These are phyloP conservation scores for Hyphopichia buzzinii DNA, from an alignment of 1,139 yeast species.

Conservation along the genomic window DNA sequence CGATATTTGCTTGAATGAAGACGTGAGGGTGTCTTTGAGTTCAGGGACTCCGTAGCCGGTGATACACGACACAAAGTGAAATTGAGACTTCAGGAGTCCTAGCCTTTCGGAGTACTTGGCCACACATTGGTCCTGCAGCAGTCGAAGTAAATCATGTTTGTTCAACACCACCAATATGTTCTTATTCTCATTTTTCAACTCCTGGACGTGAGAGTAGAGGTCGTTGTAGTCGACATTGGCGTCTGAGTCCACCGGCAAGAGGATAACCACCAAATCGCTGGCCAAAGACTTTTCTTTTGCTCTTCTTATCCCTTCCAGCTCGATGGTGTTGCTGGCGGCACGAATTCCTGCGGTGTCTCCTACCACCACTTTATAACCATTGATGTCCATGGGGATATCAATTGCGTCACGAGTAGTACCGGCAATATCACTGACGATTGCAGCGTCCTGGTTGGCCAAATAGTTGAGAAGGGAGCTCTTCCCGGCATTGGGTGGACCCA, in stretches of 20 bases:
- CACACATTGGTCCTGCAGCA: slow-evolving; percentile 16
- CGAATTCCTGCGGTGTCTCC: slow-evolving; percentile 96
- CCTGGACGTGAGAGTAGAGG: slow-evolving; percentile 34
- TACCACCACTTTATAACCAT: slow-evolving; percentile 78
- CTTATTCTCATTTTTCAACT: slow-evolving; percentile 22
- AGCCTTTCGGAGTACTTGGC: slow-evolving; percentile 19
- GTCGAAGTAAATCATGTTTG: slow-evolving; percentile 55
- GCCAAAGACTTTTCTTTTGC: slow-evolving; percentile 58
- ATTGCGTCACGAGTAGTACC: slow-evolving; percentile 94
- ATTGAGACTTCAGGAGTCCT: slow-evolving; percentile 21
- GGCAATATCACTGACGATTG: slow-evolving; percentile 87
- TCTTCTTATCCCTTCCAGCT: slow-evolving; percentile 76
- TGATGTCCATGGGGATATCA: slow-evolving; percentile 76
- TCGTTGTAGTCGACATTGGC: slow-evolving; percentile 15
- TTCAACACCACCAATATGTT: slow-evolving; percentile 51
- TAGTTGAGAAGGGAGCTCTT: slow-evolving; percentile 80
- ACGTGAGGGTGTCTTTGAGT: slow-evolving; percentile 38
- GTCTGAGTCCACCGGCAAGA: slow-evolving; percentile 39
- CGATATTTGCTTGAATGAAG: slow-evolving; percentile 49
- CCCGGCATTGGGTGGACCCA: slow-evolving; percentile 98
- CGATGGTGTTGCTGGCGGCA: slow-evolving; percentile 56
- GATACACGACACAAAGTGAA: slow-evolving; percentile 63
- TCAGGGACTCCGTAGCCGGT: slow-evolving; percentile 53
- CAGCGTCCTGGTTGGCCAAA: slow-evolving; percentile 76
- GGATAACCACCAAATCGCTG: slow-evolving; percentile 62